Evolutionary conservation across 1,139 yeast genomes (phyloP).

Genomic region (Sugiyamaella xylanicola): DNA sequence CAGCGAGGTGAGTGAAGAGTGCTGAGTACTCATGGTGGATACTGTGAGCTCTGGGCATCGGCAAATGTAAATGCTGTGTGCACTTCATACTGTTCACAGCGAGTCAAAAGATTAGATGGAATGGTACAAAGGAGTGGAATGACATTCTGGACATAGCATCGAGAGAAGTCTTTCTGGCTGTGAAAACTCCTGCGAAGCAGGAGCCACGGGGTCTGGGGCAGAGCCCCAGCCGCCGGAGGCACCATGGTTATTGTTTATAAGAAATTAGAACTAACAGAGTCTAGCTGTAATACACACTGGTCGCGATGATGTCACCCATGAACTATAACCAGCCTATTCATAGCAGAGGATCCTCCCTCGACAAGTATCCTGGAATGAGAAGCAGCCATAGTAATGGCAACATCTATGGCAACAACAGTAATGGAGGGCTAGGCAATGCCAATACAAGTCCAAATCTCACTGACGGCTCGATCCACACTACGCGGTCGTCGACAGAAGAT

Average conservation of each 20-base stretch:
- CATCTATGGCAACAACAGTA: neutral
- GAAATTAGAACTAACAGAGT: neutral
- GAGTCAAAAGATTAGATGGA: too few species aligned
- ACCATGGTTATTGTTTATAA: too few species aligned
- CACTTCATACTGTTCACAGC: too few species aligned
- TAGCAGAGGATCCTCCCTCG: constrained; percentile 3
- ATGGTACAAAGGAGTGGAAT: too few species aligned
- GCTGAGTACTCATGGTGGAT: too few species aligned
- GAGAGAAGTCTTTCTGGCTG: too few species aligned
- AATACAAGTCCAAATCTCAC: neutral
- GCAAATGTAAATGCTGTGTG: too few species aligned
- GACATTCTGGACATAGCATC: too few species aligned
- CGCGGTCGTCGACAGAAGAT: constrained; percentile 10
- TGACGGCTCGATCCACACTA: constrained; percentile 5
- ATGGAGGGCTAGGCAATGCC: constrained; percentile 4
- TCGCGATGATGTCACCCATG: constrained; percentile 9
- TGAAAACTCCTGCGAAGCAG: too few species aligned
- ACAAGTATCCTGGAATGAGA: neutral
- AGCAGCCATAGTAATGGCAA: neutral
- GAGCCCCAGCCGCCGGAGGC: too few species aligned
- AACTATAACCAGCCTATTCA: constrained; percentile 7
- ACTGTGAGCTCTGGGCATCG: too few species aligned
- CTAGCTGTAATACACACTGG: neutral
- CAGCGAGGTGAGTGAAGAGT: too few species aligned
- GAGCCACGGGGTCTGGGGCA: neutral